Base-by-base conservation (phyloP, 1,284 basidiomycete genomes). In the Melampsora abietis-canadensis region DNA sequence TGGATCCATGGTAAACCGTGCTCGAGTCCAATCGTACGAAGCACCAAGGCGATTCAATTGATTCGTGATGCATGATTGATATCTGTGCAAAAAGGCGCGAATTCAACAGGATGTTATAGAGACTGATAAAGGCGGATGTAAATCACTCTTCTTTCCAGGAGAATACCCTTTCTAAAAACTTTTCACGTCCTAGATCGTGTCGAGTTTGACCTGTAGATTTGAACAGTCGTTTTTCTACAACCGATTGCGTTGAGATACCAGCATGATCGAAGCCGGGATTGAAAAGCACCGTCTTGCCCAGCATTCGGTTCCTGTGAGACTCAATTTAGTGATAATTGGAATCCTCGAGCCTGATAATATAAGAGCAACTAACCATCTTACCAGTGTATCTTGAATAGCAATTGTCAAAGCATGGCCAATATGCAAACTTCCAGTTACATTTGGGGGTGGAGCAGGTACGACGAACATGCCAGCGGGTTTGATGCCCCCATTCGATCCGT, bases 181-280 rank as follows among this genome's bases (percentile, higher is more conserved):
- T 89, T 79, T 96, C 93, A 68, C 96, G 88, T 1, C 96, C 96
- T 54, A 98, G 88, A 82, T 98, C 92, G 82, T 98, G 94, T 74
- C 95, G 85, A 1, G 91, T 91, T 84, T 90, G 85, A 17, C 92
- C 92, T 68, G 90, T 87, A 0, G 86, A 84, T 84, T 96, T 98
- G 83, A 88, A 90, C 72, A 98, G 80, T 46, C 94, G 87, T 83
- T 93, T 94, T 82, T 98, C 96, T 2, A 98, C 96, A 34, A 99
- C 95, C 65, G 92, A 93, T 83, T 99, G 96, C 0, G 96, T 98
- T 0, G 95, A 95, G 78, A 99, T 98, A 79, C 95, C 94, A 4
- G 96, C 96, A 81, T 99, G 96, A 83, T 99, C 96, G 80, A 94
- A 98, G 8, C 96, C 96, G 0, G 96, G 96, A 3, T 90, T 88